Evolutionary conservation across 228 moss, liverwort and hornwort genomes (phyloP).

Genomic region (Sphagnum fallax): DNA sequence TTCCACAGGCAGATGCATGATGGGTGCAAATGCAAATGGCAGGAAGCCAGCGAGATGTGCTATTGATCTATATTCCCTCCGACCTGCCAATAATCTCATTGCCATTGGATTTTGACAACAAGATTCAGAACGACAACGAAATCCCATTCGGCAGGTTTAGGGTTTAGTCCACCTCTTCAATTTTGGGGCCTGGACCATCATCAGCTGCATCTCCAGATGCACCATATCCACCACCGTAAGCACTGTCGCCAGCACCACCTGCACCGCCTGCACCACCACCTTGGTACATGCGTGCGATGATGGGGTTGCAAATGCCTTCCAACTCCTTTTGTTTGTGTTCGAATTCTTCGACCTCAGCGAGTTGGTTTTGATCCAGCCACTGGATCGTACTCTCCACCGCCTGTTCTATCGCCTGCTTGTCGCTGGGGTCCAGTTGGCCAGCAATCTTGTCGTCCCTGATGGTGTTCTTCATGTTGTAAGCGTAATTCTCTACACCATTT

Average conservation of each 20-base stretch:
- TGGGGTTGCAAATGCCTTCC: conserved; percentile 12
- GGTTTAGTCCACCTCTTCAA: conserved; percentile 35
- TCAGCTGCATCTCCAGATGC: conserved; percentile 2
- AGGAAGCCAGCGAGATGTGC: too few species aligned
- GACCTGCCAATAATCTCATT: too few species aligned
- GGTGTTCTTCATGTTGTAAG: conserved; percentile 39
- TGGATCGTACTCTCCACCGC: conserved; percentile 16
- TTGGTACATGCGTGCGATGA: conserved; percentile 31
- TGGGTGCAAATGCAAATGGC: too few species aligned
- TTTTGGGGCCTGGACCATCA: conserved; percentile 6
- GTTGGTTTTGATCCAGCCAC: conserved; percentile 30
- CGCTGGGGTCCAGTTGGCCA: conserved; percentile 18
- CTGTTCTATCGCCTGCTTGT: conserved; percentile 31
- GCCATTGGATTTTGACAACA: too few species aligned
- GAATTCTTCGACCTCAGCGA: conserved; percentile 35
- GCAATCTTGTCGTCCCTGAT: conserved; percentile 36
- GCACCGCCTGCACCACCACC: conserved; percentile 10
- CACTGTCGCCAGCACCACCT: not conserved
- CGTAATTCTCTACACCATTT: conserved; percentile 29
- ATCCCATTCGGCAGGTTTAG: too few species aligned
- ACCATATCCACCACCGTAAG: conserved; percentile 21
- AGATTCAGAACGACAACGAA: too few species aligned
- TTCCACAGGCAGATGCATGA: too few species aligned
- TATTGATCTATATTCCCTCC: too few species aligned
- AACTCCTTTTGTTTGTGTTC: conserved; percentile 30